Conservation (phyloP, 2,329 filamentous ascomycete species). For the Amauroascus niger region DNA sequence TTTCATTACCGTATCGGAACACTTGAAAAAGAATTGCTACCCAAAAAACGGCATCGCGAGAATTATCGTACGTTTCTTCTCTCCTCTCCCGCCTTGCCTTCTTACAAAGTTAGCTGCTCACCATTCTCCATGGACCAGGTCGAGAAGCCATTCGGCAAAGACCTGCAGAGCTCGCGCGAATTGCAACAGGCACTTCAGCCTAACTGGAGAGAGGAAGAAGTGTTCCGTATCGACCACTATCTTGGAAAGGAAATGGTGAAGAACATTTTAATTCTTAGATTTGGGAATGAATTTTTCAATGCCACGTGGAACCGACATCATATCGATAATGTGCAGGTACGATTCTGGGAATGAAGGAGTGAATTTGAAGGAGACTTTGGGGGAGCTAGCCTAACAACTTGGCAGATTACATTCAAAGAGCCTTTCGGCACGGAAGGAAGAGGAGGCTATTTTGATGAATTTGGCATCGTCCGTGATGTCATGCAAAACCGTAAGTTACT, state of each 20-base stretch:
- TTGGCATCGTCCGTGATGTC: slow-evolving; percentile 97
- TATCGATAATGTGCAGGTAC: slow-evolving; percentile 89
- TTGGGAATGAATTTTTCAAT: slow-evolving; percentile 97
- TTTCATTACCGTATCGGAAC: slow-evolving; percentile 94
- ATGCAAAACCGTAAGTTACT: slow-evolving; percentile 78
- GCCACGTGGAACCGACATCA: slow-evolving; percentile 99
- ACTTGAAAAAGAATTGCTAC: slow-evolving; percentile 96
- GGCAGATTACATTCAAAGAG: slow-evolving; percentile 91
- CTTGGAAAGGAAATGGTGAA: slow-evolving; percentile 99
- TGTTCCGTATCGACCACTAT: slow-evolving; percentile 99
- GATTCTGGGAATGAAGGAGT: slow-evolving; percentile 9
- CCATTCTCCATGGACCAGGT: slow-evolving; percentile 50
- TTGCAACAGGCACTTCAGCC: slow-evolving; percentile 90
- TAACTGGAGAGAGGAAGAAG: slow-evolving; percentile 97
- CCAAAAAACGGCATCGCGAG: slow-evolving; percentile 81
- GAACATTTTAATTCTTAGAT: slow-evolving; percentile 95
- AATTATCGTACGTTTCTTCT: slow-evolving; percentile 64
- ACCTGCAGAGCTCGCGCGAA: slow-evolving; percentile 85
- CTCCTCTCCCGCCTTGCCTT: no score
- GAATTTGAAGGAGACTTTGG: neutral
- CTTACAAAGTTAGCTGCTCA: neutral
- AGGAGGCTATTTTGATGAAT: slow-evolving; percentile 98
- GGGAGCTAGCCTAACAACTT: slow-evolving; percentile 12
- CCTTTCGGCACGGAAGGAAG: slow-evolving; percentile 96
- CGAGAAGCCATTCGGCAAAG: slow-evolving; percentile 98